Conservation (phyloP, 2,329 filamentous ascomycete genomes). For the Zelopaecilomyces penicillatus region DNA sequence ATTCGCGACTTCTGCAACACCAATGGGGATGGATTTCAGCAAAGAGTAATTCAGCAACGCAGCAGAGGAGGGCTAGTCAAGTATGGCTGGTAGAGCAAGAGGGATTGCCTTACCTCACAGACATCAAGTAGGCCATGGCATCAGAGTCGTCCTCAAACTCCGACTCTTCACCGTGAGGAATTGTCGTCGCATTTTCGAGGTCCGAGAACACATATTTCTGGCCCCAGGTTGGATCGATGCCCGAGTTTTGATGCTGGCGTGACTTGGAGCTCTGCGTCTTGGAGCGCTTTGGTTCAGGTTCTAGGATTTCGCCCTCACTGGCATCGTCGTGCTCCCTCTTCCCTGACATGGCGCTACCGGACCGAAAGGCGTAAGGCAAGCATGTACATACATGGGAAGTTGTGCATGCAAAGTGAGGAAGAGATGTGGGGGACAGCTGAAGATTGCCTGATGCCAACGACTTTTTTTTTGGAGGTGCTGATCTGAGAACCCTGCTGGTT, state of each 20-base stretch:
- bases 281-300: slow-evolving; percentile 18
- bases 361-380: background rate
- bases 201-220: slow-evolving; percentile 65
- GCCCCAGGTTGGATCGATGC: slow-evolving; percentile 57
- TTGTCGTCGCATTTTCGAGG: slow-evolving; percentile 40
- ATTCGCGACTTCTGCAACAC: slow-evolving; percentile 10
- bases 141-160: slow-evolving; percentile 61
- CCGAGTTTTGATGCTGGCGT: slow-evolving; percentile 34
- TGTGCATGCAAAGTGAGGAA: background rate
- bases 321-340: slow-evolving; percentile 26
- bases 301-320: slow-evolving; percentile 20
- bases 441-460: no score
- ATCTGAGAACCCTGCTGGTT: no score
- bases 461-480: no score
- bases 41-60: slow-evolving; percentile 2
- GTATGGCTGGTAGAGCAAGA: background rate
- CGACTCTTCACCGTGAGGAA: slow-evolving; percentile 45
- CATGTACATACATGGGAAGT: background rate
- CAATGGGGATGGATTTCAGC: slow-evolving; percentile 2
- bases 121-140: slow-evolving; percentile 60
- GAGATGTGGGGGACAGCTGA: no score
- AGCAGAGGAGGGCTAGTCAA: background rate
- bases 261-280: slow-evolving; percentile 20
- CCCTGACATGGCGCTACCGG: slow-evolving; percentile 20
- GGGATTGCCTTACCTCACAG: slow-evolving; percentile 54